Evolutionary conservation across 2,329 filamentous ascomycete species (phyloP), one percentile per base, ranked within the genome.

Genomic region (Ceratocystis diversiconidia): DNA sequence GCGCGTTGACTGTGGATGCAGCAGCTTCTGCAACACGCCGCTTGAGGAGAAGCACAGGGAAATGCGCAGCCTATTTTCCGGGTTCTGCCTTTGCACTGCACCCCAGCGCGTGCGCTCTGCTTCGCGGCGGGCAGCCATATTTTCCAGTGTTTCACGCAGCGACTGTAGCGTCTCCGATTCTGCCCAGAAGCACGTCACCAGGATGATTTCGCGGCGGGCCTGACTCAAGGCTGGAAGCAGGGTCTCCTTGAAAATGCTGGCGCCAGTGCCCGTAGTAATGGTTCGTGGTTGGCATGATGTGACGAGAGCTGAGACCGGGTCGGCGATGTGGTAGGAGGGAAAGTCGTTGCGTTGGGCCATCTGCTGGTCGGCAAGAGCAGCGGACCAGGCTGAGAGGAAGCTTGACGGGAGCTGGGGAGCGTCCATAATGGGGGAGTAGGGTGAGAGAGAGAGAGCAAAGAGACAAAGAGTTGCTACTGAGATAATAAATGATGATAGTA

Each of bases 131-230:
- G 73, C 70, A 0, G 87, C 88, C 7, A 94, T 79, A 63, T 77
- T 76, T 15, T 78, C 74, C 0, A 94, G 78, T 0, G 84, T 77
- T 3, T 81, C 75, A 48, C 77, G 78, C 12, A 94, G 76, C 0
- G 79, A 79, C 3, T 80, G 75, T 19, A 86, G 77, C 0, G 84
- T 86, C 1, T 79, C 74, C 0, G 88, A 92, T 0, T 77, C 76
- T 0, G 89, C 85, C 88, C 89, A 92, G 75, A 92, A 94, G 74
- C 89, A 92, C 7, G 89, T 92, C 5, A 91, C 87, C 52, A 94
- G 79, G 67, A 91, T 82, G 32, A 92, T 76, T 70, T 90, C 88
- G 61, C 79, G 75, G 44, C 80, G 76, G 1, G 88, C 85, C 0
- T 75, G 72, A 3, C 82, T 75, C 2, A 92, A 79, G 7, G 84